Evolutionary conservation across 768 basidiomycete species (phyloP), one percentile per base, ranked within the genome.

Genomic region (Sporobolomyces phaffii): DNA sequence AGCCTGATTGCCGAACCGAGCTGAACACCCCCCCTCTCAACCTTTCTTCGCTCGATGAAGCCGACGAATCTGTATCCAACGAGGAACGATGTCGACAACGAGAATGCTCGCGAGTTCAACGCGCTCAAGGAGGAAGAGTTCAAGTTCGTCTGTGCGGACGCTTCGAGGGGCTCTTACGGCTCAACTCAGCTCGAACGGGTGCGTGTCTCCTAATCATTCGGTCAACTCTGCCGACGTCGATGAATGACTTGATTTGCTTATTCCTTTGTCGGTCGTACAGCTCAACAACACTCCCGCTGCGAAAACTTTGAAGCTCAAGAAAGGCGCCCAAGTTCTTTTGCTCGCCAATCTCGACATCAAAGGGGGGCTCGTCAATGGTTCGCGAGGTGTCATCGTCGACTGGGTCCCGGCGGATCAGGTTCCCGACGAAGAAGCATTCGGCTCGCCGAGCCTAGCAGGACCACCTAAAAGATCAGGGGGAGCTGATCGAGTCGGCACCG

Each of bases 321-420:
- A 73, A 22, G 74, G 77, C 57, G 77, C 78, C 20, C 80, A 80
- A 56, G 80, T 80, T 52, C 77, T 80, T 75, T 72, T 80, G 49
- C 77, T 80, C 65, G 79, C 79, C 65, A 80, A 80, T 62, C 62
- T 78, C 53, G 56, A 65, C 45, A 52, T 67, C 56, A 60, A 67
- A 33, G 40, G 66, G 62, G 70, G 70, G 1, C 60, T 72, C 31
- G 70, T 72, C 28, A 72, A 72, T 44, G 70, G 70, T 2, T 62
- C 60, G 6, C 58, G 70, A 10, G 70, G 70, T 18, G 65, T 67
- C 43, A 67, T 72, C 40, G 70, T 72, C 40, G 70, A 65, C 60
- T 72, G 70, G 70, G 38, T 68, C 26, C 45, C 50, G 31, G 34
- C 24, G 8, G 41, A 57, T 29, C n/a, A 58, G 13, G 54, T 59